Percentiles rank a stretch among this genome's conserved stretches.
Conservation (phyloP, 2,329 filamentous ascomycete species). For the Phoma herbarum region DNA sequence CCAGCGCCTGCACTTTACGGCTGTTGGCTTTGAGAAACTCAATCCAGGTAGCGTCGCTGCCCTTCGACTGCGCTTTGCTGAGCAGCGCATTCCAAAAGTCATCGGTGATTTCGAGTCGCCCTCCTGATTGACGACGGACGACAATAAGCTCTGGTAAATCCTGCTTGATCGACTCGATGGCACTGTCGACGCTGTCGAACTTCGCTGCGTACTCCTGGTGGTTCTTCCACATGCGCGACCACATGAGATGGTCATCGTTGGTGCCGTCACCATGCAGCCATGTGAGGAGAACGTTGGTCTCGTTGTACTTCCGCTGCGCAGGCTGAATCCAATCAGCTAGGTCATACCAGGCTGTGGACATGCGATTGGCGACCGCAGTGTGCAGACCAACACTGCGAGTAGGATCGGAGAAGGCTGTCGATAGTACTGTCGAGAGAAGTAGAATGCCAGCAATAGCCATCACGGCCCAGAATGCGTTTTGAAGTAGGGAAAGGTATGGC, state of each 20-base stretch:
- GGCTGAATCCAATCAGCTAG: constrained; percentile 31
- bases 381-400: constrained; percentile 19
- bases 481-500: constrained; percentile 23
- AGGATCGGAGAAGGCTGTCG: constrained; percentile 10
- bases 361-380: constrained; percentile 26
- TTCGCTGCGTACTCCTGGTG: constrained; percentile 21
- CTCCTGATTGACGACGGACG: constrained; percentile 62
- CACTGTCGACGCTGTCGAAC: constrained; percentile 22
- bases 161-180: constrained; percentile 30
- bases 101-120: constrained; percentile 63
- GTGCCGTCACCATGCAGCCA: constrained; percentile 15
- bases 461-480: constrained; percentile 24
- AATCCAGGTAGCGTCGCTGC: constrained; percentile 57
- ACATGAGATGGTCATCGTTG: constrained; percentile 27
- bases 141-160: constrained; percentile 66
- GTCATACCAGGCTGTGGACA: constrained; percentile 26
- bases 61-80: constrained; percentile 62
- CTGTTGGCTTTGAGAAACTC: constrained; percentile 64
- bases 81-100: constrained; percentile 73
- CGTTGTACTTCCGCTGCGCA: constrained; percentile 9
- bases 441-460: constrained; percentile 2
- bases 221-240: constrained; percentile 30
- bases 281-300: constrained; percentile 2
- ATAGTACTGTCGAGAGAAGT: constrained; percentile 6
- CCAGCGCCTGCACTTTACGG: constrained; percentile 43